A percentile compares a stretch with the other conserved stretches of the same genome.
Evolutionary conservation across 768 basidiomycete genomes (phyloP).

Genomic region (Kockovaella imperatae): DNA sequence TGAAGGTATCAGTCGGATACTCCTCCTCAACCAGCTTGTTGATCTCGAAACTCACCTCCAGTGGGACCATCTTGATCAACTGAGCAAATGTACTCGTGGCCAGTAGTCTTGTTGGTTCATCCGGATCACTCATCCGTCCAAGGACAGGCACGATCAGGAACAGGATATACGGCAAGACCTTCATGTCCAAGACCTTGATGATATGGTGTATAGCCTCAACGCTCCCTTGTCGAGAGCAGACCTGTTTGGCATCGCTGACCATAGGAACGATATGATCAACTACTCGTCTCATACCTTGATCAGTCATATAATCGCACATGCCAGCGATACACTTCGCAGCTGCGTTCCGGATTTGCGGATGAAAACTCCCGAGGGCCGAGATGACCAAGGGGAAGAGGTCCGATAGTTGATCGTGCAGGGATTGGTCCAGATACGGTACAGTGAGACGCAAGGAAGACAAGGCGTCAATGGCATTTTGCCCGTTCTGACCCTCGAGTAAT

Average conservation of each 20-base stretch:
- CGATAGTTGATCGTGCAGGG: constrained; percentile 61
- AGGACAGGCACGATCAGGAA: constrained; percentile 94
- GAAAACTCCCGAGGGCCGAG: constrained; percentile 71
- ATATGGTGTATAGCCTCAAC: constrained; percentile 87
- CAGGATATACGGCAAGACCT: constrained; percentile 89
- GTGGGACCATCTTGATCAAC: constrained; percentile 93
- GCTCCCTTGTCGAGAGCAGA: constrained; percentile 76
- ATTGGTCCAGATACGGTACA: constrained; percentile 63
- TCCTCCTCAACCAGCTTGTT: too few species aligned
- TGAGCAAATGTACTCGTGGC: constrained; percentile 97
- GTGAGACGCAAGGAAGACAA: constrained; percentile 81
- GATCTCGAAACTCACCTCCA: constrained; percentile 59
- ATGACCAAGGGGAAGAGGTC: constrained; percentile 69
- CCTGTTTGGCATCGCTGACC: constrained; percentile 65
- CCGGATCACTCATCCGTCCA: constrained; percentile 91
- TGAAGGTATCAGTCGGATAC: constrained; percentile 43
- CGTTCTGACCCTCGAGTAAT: constrained; percentile 8
- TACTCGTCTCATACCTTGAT: constrained; percentile 80
- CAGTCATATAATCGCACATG: constrained; percentile 75
- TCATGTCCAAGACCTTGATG: constrained; percentile 82
- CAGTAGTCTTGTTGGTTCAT: constrained; percentile 83
- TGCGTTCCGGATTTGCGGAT: constrained; percentile 80
- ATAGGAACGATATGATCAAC: constrained; percentile 75
- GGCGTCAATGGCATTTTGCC: constrained; percentile 63
- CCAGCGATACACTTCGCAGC: constrained; percentile 81